A percentile compares a stretch with the other conserved stretches of the same genome.
Evolutionary conservation across 805 yeast genomes (phyloP).

Genomic region (Myxozyma sirexii): DNA sequence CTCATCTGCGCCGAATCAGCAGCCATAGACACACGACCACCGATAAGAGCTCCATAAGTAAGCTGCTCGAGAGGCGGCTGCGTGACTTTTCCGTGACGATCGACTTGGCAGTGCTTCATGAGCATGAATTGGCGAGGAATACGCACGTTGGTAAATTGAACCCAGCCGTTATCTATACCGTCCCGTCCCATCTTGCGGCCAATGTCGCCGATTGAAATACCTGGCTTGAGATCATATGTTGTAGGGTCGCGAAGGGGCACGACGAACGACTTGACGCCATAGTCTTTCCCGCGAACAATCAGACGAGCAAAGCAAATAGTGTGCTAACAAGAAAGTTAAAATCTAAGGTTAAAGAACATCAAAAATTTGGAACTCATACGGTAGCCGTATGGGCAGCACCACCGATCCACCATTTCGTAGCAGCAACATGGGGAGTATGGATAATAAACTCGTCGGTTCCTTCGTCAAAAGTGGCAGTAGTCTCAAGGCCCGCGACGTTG

Average conservation of each 20-base stretch:
- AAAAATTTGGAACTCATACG: not conserved
- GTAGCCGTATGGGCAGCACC: slow-evolving; percentile 96
- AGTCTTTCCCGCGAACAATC: slow-evolving; percentile 77
- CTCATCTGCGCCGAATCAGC: slow-evolving; percentile 79
- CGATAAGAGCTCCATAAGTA: slow-evolving; percentile 81
- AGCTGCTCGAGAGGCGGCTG: slow-evolving; percentile 86
- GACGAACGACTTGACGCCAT: slow-evolving; percentile 90
- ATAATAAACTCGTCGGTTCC: slow-evolving; percentile 68
- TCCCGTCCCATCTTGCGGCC: slow-evolving; percentile 96
- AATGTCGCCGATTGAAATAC: slow-evolving; percentile 84
- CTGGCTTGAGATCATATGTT: slow-evolving; percentile 70
- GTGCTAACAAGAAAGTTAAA: slow-evolving; percentile 47
- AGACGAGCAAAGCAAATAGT: slow-evolving; percentile 82
- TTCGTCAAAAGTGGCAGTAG: slow-evolving; percentile 81
- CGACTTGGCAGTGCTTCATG: slow-evolving; percentile 74
- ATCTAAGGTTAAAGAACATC: not conserved
- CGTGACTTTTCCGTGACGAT: slow-evolving; percentile 67
- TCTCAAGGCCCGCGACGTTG: slow-evolving; percentile 89
- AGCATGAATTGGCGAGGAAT: slow-evolving; percentile 85
- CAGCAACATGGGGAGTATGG: slow-evolving; percentile 87
- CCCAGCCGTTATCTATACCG: slow-evolving; percentile 97
- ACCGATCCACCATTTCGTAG: slow-evolving; percentile 99
- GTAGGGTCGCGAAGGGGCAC: slow-evolving; percentile 82
- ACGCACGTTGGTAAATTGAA: slow-evolving; percentile 80
- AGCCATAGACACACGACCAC: slow-evolving; percentile 91